A percentile compares a stretch with the other conserved stretches of the same genome.
phyloP scores from a whole-genome alignment of 2,329 filamentous ascomycete species.

The Penicillium capsulatum region DNA sequence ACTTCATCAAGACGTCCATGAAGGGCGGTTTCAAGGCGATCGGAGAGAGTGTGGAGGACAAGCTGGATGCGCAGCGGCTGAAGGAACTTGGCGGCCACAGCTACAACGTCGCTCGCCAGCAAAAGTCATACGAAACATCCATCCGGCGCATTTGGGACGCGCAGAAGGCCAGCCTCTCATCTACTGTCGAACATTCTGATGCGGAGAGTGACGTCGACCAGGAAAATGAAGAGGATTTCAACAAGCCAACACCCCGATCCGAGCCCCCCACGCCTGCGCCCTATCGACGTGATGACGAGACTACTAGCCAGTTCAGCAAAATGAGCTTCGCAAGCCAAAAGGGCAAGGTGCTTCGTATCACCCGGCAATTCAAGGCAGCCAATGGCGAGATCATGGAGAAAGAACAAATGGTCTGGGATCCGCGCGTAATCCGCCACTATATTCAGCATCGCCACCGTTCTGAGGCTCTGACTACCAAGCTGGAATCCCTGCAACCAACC shows the following conservation, averaged over 20 bases:
- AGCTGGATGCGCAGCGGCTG: slow-evolving; percentile 70
- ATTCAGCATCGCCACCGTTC: slow-evolving; percentile 69
- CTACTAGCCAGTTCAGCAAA: slow-evolving; percentile 71
- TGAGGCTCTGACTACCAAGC: slow-evolving; percentile 68
- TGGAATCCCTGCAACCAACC: slow-evolving; percentile 60
- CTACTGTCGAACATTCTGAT: slow-evolving; percentile 70
- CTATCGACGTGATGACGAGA: slow-evolving; percentile 64
- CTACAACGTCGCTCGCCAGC: slow-evolving; percentile 95
- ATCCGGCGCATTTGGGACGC: slow-evolving; percentile 90
- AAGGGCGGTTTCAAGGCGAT: slow-evolving; percentile 94
- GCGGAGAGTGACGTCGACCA: slow-evolving; percentile 61
- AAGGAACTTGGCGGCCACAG: slow-evolving; percentile 78
- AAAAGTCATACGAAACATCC: slow-evolving; percentile 84
- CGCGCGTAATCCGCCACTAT: slow-evolving; percentile 84
- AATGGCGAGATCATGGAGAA: slow-evolving; percentile 61
- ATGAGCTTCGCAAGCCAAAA: slow-evolving; percentile 65
- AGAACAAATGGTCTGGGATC: slow-evolving; percentile 65
- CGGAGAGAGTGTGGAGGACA: slow-evolving; percentile 81
- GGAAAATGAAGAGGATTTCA: slow-evolving; percentile 48
- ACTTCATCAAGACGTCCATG: slow-evolving; percentile 97
- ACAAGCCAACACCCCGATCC: slow-evolving; percentile 61
- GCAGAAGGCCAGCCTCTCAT: slow-evolving; percentile 73
- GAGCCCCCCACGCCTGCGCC: slow-evolving; percentile 59
- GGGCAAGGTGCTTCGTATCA: slow-evolving; percentile 69
- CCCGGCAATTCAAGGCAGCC: slow-evolving; percentile 60